phyloP scores from a whole-genome alignment of 768 basidiomycete species.

The Leccinum longicurvipes region DNA sequence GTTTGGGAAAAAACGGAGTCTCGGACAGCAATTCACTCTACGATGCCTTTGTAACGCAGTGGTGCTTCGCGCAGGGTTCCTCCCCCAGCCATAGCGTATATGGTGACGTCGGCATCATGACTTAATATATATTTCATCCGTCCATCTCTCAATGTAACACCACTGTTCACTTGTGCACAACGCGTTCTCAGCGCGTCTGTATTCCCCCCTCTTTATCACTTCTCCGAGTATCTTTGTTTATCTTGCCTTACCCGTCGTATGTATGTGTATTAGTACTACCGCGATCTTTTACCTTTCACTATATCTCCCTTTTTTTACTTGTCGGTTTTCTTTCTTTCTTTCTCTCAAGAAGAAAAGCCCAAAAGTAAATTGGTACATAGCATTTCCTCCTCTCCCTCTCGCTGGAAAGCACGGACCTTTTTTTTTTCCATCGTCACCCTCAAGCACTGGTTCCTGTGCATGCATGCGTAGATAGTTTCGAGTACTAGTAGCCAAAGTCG shows the following conservation, averaged over 20 bases:
- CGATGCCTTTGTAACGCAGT: conserved; percentile 60
- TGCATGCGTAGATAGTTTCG: no score
- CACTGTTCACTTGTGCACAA: background rate
- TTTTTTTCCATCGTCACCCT: background rate
- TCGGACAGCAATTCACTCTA: conserved; percentile 38
- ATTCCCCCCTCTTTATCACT: no score
- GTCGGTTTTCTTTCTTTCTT: background rate
- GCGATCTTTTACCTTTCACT: background rate
- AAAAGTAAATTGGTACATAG: background rate
- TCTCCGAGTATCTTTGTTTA: background rate
- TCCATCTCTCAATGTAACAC: background rate
- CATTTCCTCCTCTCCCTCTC: no score
- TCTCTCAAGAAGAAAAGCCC: background rate
- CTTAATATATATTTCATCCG: conserved; percentile 2
- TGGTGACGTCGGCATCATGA: conserved; percentile 16
- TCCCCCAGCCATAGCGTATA: conserved; percentile 22
- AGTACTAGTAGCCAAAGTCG: background rate
- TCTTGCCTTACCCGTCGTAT: background rate
- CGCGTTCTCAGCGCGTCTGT: background rate
- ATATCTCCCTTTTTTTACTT: background rate
- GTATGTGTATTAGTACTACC: background rate
- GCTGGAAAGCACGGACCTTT: background rate
- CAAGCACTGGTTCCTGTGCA: background rate
- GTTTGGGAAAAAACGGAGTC: conserved; percentile 10
- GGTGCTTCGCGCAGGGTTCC: conserved; percentile 61